Percentiles rank a stretch among this genome's conserved stretches.
Evolutionary conservation across 257 asterid species (phyloP).

Genomic region (Knoxia roxburghii): DNA sequence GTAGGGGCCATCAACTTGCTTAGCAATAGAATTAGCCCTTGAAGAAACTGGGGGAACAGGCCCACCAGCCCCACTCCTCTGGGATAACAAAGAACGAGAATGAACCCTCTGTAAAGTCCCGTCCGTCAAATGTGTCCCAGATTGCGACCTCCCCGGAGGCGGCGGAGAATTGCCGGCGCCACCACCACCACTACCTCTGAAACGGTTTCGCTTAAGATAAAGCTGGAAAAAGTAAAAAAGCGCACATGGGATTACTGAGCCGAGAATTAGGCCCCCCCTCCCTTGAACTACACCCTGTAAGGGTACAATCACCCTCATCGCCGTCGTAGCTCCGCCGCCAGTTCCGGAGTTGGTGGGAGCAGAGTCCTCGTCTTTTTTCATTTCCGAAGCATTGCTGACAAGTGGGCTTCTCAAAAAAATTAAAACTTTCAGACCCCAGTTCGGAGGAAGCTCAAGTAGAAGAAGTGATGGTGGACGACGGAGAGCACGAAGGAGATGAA

Average conservation of each 20-base stretch:
- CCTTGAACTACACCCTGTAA: constrained; percentile 66
- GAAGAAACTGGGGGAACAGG: constrained; percentile 37
- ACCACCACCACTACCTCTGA: constrained; percentile 22
- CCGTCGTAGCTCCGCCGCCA: constrained; percentile 41
- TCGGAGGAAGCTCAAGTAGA: neutral
- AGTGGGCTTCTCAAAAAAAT: neutral
- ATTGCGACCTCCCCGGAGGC: constrained; percentile 22
- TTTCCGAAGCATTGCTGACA: constrained; percentile 29
- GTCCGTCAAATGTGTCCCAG: constrained; percentile 29
- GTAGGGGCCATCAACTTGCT: constrained; percentile 36
- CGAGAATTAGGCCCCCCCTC: constrained; percentile 59
- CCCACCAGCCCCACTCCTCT: constrained; percentile 33
- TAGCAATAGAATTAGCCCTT: constrained; percentile 38
- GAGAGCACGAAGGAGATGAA: constrained; percentile 20
- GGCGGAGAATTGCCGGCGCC: constrained; percentile 15
- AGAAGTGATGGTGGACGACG: constrained; percentile 14
- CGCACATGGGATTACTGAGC: constrained; percentile 63
- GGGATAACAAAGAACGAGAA: constrained; percentile 42
- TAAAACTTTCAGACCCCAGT: neutral
- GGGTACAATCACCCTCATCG: constrained; percentile 79
- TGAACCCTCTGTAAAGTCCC: constrained; percentile 44
- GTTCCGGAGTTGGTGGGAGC: constrained; percentile 22
- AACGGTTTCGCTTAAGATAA: constrained; percentile 40
- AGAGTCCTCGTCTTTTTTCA: constrained; percentile 28
- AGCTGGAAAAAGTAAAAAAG: constrained; percentile 65